A percentile compares a stretch with the other conserved stretches of the same genome.
Evolutionary conservation across 225 moss, liverwort and hornwort genomes (phyloP).

Genomic region (Physcomitrellopsis africana): DNA sequence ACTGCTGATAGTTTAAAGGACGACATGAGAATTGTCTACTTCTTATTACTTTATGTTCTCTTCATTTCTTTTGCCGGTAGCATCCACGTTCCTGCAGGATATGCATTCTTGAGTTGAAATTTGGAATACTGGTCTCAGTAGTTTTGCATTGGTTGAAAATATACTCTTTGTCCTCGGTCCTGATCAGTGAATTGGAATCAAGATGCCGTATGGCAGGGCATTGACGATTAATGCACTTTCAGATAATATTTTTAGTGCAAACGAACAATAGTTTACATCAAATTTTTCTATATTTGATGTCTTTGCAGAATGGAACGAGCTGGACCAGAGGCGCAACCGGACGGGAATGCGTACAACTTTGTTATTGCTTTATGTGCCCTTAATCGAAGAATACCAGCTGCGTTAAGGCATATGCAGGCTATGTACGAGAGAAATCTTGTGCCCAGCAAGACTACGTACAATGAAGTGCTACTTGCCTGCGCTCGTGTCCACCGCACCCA

Average conservation of each 20-base stretch:
- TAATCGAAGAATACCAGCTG: slow-evolving; percentile 73
- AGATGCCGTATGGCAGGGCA: not conserved
- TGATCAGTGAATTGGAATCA: not conserved
- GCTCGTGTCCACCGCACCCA: slow-evolving; percentile 56
- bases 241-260: not conserved
- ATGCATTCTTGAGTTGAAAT: not conserved
- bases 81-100: not conserved
- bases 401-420: slow-evolving; percentile 69
- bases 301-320: slow-evolving; percentile 74
- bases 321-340: slow-evolving; percentile 78
- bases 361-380: slow-evolving; percentile 88
- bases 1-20: not conserved
- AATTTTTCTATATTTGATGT: slow-evolving; percentile 10
- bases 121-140: slow-evolving; percentile 5
- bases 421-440: slow-evolving; percentile 68
- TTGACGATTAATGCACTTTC: slow-evolving; percentile 2
- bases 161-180: not conserved
- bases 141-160: not conserved
- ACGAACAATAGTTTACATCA: not conserved
- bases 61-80: not conserved
- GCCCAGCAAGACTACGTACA: slow-evolving; percentile 90
- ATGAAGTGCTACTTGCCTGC: slow-evolving; percentile 80
- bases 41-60: not conserved
- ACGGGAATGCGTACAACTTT: slow-evolving; percentile 92
- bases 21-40: not conserved